These are phyloP conservation scores for Coleophoma cylindrospora DNA, from an alignment of 2,329 filamentous ascomycete genomes.

Conservation along the genomic window DNA sequence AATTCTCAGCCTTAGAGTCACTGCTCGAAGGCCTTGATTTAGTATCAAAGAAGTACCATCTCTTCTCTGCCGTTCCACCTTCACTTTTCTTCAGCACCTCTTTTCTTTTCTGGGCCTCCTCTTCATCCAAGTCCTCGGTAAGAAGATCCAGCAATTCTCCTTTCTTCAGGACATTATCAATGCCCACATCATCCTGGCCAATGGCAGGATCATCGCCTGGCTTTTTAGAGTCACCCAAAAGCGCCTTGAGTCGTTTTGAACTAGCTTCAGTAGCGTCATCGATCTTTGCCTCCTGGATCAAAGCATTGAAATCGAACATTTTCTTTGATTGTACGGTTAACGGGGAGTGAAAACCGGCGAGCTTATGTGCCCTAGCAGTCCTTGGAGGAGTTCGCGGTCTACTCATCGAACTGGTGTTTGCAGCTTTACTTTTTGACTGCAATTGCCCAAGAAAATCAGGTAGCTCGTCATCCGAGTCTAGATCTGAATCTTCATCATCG, in stretches of 20 bases:
- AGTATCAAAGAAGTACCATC: slow-evolving; percentile 52
- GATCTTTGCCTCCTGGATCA: slow-evolving; percentile 53
- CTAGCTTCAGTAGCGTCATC: slow-evolving; percentile 57
- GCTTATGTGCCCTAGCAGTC: slow-evolving; percentile 7
- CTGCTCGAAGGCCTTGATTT: too few relatives aligned
- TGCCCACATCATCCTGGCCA: neutral
- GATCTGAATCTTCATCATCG: slow-evolving; percentile 2
- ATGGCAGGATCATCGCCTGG: neutral
- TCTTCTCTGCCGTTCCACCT: slow-evolving; percentile 44
- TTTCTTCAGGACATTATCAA: slow-evolving; percentile 9
- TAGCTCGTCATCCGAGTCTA: slow-evolving; percentile 1
- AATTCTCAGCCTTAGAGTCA: neutral
- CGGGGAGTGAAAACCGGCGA: slow-evolving; percentile 30
- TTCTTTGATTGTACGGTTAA: slow-evolving; percentile 48
- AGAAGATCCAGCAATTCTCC: slow-evolving; percentile 36
- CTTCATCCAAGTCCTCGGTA: slow-evolving; percentile 35
- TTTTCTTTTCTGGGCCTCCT: slow-evolving; percentile 38
- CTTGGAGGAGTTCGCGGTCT: slow-evolving; percentile 6
- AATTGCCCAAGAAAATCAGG: neutral
- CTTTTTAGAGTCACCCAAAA: slow-evolving; percentile 22
- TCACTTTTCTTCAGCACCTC: slow-evolving; percentile 57
- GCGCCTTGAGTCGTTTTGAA: slow-evolving; percentile 33
- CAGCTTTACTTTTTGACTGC: slow-evolving; percentile 2
- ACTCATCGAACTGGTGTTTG: slow-evolving; percentile 8
- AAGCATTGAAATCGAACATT: slow-evolving; percentile 57